Base-by-base conservation (phyloP, 495 filamentous ascomycete genomes). In the Durotheca rogersii region DNA sequence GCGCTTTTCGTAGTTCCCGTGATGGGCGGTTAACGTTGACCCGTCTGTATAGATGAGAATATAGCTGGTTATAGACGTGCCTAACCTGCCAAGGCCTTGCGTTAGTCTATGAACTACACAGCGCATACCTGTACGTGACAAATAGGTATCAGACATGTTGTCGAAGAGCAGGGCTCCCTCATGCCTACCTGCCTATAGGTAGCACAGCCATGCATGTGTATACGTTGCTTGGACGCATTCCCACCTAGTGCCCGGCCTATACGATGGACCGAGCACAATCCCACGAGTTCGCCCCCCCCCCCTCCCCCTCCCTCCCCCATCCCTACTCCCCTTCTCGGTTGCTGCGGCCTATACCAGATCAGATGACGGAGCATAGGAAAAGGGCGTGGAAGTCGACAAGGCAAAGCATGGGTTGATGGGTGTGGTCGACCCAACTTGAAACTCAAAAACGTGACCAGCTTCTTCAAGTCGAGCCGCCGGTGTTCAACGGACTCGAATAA, bases 371-470 rank as follows among this genome's bases (percentile, higher is more conserved):
- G 29, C 20, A 31, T 58, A 16, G 23, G 25, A 53, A 32, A 25
- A n/a, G 34, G 16, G 38, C 35, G 27, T 25, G 18, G 23, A 25
- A 46, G 20, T n/a, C 29, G 20, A 11, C 18, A 18, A 17, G 27
- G 42, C 32, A 27, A 35, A 43, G 38, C 30, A 37, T 35, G 21
- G 55, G 50, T 59, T 53, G 45, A 46, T 53, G 27, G 30, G 23
- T 40, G 34, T 31, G 16, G 32, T 18, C 25, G 41, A 17, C 49
- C 45, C 42, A 27, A 50, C 39, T 46, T 45, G 45, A 59, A 59
- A 59, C 50, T 14, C 34, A 15, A 50, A 50, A 50, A 17, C 46
- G 7, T 40, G 14, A 34, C 39, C 45, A 53, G 15, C 23, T 21
- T 41, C 29, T 38, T 12, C 37, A 45, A 12, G 19, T 39, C 32